A percentile compares a stretch with the other conserved stretches of the same genome.
Evolutionary conservation across 1,139 yeast genomes (phyloP).

Genomic region (Zygotorulaspora mrakii): DNA sequence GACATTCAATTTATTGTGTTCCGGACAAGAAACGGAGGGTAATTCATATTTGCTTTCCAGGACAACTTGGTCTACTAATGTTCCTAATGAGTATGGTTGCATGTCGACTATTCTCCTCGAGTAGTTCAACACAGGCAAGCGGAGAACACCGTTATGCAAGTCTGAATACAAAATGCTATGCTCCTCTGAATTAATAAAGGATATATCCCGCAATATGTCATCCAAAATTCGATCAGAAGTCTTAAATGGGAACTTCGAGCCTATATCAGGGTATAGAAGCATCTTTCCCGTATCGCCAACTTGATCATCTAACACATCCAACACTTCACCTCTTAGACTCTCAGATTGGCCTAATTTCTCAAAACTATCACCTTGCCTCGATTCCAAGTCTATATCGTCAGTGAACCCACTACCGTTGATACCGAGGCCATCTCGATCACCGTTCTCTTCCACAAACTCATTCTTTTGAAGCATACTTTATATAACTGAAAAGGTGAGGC

Average conservation of each 20-base stretch:
- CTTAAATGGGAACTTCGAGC: conserved; percentile 42
- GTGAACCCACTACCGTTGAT: not conserved
- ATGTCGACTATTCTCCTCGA: conserved; percentile 27
- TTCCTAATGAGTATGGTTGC: conserved; percentile 28
- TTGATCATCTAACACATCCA: conserved; percentile 4
- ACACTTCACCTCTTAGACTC: conserved; percentile 4
- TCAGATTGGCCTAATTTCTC: not conserved
- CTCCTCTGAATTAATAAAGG: conserved; percentile 20
- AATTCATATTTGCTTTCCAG: conserved; percentile 31
- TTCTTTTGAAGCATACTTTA: not conserved
- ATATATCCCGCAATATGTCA: conserved; percentile 45
- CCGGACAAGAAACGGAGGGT: conserved; percentile 29
- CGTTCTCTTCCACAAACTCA: not conserved
- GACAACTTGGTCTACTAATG: conserved; percentile 31
- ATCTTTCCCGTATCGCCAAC: conserved; percentile 29
- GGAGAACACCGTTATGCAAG: conserved; percentile 30
- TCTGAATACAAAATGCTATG: conserved; percentile 16
- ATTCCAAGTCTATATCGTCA: conserved; percentile 1
- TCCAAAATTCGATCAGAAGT: conserved; percentile 64
- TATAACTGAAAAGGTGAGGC: not conserved
- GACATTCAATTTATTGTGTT: conserved; percentile 30
- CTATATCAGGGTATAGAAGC: conserved; percentile 35
- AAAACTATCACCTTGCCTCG: not conserved
- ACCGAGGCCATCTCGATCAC: not conserved
- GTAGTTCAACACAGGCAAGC: conserved; percentile 31